Conservation (phyloP, 148 eudicot species). For the Cornus kousa region DNA sequence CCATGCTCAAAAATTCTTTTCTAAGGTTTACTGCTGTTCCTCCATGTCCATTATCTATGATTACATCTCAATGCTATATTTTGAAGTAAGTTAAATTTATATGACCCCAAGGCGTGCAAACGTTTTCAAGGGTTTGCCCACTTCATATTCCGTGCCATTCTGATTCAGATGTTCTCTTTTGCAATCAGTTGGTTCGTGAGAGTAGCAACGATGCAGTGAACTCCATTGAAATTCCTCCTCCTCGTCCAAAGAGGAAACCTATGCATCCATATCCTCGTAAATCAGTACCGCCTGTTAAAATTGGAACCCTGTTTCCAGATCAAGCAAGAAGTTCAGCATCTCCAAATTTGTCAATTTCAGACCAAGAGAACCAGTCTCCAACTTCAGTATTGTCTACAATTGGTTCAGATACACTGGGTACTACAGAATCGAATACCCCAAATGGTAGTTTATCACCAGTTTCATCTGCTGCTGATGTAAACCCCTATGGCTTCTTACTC, state of each 20-base stretch:
- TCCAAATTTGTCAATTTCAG: constrained; percentile 38
- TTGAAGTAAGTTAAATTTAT: constrained; percentile 41
- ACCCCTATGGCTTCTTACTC: constrained; percentile 15
- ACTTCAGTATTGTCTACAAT: constrained; percentile 69
- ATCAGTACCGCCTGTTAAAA: constrained; percentile 37
- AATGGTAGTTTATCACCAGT: constrained; percentile 47
- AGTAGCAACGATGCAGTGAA: constrained; percentile 37
- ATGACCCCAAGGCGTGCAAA: constrained; percentile 37
- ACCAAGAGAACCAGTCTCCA: constrained; percentile 67
- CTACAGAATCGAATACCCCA: constrained; percentile 42
- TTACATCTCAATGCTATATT: constrained; percentile 32
- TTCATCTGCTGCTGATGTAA: constrained; percentile 39
- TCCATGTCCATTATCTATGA: constrained; percentile 28
- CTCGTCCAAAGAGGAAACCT: constrained; percentile 91
- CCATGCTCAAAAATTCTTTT: constrained; percentile 92
- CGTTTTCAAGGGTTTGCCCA: constrained; percentile 20
- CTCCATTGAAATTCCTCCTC: constrained; percentile 86
- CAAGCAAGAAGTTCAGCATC: constrained; percentile 43
- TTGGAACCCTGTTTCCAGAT: constrained; percentile 30
- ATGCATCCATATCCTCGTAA: constrained; percentile 94
- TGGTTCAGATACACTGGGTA: constrained; percentile 45
- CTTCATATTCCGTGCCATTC: not conserved
- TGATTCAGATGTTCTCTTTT: constrained; percentile 17
- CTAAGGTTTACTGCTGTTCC: constrained; percentile 66
- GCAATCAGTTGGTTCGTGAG: constrained; percentile 69